Evolutionary conservation across 495 filamentous ascomycete genomes (phyloP).

Genomic region (Aspergillus affinis): DNA sequence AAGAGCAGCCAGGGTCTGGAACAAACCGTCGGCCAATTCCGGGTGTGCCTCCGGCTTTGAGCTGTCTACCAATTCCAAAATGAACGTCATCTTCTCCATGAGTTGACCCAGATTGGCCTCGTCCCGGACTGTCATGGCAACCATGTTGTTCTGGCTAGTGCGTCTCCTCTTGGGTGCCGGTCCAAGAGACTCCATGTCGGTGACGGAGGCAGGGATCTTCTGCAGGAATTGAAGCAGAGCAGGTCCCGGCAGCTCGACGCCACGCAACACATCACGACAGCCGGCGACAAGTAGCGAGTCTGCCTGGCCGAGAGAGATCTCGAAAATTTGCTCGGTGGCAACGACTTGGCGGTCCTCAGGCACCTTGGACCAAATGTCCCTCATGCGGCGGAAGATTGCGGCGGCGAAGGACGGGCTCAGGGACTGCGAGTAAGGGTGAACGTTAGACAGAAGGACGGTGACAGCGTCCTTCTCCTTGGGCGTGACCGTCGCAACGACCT

Average conservation of each 20-base stretch:
- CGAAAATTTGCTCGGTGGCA: slow-evolving; percentile 61
- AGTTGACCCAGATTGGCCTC: slow-evolving; percentile 57
- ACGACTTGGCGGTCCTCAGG: slow-evolving; percentile 59
- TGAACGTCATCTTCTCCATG: slow-evolving; percentile 75
- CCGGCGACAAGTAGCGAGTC: slow-evolving; percentile 43
- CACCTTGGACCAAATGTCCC: slow-evolving; percentile 67
- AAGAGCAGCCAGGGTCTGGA: slow-evolving; percentile 78
- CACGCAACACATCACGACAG: slow-evolving; percentile 66
- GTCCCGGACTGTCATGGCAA: slow-evolving; percentile 42
- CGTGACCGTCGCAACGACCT: slow-evolving; percentile 59
- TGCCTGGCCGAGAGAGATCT: slow-evolving; percentile 42
- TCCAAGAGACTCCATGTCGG: slow-evolving; percentile 61
- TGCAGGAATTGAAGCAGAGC: slow-evolving; percentile 69
- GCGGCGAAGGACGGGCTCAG: slow-evolving; percentile 53
- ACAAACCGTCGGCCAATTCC: slow-evolving; percentile 72
- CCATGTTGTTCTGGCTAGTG: slow-evolving; percentile 63
- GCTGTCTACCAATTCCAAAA: slow-evolving; percentile 82
- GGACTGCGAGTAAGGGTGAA: slow-evolving; percentile 49
- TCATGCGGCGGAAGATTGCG: slow-evolving; percentile 63
- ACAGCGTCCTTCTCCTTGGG: slow-evolving; percentile 68
- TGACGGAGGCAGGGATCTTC: slow-evolving; percentile 61
- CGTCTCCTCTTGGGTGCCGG: slow-evolving; percentile 73
- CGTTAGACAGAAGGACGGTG: slow-evolving; percentile 50
- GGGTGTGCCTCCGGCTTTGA: slow-evolving; percentile 70
- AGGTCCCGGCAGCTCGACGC: slow-evolving; percentile 64